Evolutionary conservation across 805 yeast genomes (phyloP).

Genomic region (Candida bentonensis): DNA sequence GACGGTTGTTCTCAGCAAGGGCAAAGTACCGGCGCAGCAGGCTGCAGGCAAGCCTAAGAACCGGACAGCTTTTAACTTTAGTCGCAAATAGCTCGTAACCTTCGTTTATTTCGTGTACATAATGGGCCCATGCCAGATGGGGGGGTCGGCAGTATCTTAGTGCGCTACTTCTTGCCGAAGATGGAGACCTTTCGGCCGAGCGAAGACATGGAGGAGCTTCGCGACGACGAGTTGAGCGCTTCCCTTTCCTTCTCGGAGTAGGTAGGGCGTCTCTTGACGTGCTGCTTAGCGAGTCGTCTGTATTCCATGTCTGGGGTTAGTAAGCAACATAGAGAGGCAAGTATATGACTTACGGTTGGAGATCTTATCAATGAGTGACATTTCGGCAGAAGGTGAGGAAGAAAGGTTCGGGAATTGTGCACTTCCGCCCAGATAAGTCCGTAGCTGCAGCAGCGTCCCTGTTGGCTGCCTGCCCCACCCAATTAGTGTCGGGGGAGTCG

Average conservation of each 20-base stretch:
- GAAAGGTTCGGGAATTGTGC: too few relatives aligned
- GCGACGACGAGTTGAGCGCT: conserved; percentile 1
- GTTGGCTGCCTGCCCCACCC: too few relatives aligned
- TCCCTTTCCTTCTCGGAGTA: conserved; percentile 3
- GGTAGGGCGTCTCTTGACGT: conserved; percentile 7
- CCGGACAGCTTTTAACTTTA: conserved; percentile 1
- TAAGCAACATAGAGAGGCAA: not conserved
- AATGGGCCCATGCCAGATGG: not conserved
- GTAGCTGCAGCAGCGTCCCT: too few relatives aligned
- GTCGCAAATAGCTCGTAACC: not conserved
- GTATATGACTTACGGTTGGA: conserved; percentile 4
- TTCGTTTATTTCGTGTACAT: not conserved
- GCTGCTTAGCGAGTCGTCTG: conserved; percentile 8
- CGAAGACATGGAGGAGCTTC: conserved; percentile 3
- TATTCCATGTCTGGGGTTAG: conserved; percentile 8
- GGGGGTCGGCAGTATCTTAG: too few relatives aligned
- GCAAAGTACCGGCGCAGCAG: not conserved
- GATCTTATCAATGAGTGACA: conserved; percentile 6
- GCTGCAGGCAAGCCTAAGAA: not conserved
- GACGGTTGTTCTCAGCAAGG: not conserved
- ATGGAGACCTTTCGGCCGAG: conserved; percentile 2
- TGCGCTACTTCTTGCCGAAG: not conserved
- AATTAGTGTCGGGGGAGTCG: too few relatives aligned
- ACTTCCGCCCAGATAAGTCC: too few relatives aligned
- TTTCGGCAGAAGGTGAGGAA: too few relatives aligned